A percentile compares a stretch with the other conserved stretches of the same genome.
Conservation (phyloP, 225 moss, liverwort and hornwort species). For the Takakia lepidozioides region DNA sequence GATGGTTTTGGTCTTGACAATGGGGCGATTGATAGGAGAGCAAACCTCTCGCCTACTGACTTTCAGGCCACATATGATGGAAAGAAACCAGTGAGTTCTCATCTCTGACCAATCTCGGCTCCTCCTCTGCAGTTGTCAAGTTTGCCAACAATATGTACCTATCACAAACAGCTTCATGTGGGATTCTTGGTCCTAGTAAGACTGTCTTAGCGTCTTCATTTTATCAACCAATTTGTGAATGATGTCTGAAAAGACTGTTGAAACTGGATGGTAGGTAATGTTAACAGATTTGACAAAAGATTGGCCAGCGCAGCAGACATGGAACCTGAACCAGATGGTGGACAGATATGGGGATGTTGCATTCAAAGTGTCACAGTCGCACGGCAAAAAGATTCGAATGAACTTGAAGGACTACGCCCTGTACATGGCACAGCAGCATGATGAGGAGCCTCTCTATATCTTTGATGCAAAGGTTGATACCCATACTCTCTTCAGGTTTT, state of each 20-base stretch:
- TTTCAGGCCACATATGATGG: conserved; percentile 71
- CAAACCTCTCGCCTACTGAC: conserved; percentile 38
- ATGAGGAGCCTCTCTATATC: conserved; percentile 95
- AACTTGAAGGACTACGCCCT: conserved; percentile 68
- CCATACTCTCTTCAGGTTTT: conserved; percentile 1
- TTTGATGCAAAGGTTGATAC: conserved; percentile 74
- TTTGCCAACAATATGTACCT: too few relatives aligned
- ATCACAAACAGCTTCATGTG: too few relatives aligned
- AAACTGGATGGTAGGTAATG: conserved; percentile 46
- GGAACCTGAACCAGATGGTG: conserved; percentile 62
- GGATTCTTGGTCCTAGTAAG: too few relatives aligned
- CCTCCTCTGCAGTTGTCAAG: too few relatives aligned
- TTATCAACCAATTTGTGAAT: too few relatives aligned
- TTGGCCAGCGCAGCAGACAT: conserved; percentile 72
- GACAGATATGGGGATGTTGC: conserved; percentile 66
- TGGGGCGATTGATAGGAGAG: conserved; percentile 68
- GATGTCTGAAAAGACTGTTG: background rate
- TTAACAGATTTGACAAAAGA: conserved; percentile 68
- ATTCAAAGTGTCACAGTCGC: conserved; percentile 87
- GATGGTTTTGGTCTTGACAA: conserved; percentile 62
- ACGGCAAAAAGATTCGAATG: conserved; percentile 83
- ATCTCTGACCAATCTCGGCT: too few relatives aligned
- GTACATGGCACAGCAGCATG: conserved; percentile 87
- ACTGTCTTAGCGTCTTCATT: too few relatives aligned
- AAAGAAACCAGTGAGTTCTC: conserved; percentile 77